Base-by-base conservation (phyloP, 805 yeast species). In the Candida nitratophila region DNA sequence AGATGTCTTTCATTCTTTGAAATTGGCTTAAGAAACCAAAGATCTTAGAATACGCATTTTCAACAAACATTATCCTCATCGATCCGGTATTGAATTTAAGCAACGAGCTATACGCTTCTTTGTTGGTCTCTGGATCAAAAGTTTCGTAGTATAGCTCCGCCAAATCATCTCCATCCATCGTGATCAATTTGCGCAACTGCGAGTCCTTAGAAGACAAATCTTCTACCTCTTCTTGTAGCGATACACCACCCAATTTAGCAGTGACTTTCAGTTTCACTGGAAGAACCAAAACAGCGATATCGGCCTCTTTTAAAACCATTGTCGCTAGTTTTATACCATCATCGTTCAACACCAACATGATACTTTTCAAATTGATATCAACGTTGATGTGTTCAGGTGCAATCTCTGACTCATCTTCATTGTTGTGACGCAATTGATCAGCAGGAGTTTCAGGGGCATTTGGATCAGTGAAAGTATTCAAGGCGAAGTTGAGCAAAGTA, bases 391-490 rank as follows among this genome's bases (percentile, higher is more conserved):
- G 84, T 52, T 83, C 86, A 0, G 95, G 93, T 0, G 89, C 74
- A 15, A 73, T 70, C 12, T 73, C 79, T 21, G 64, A 68, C 47
- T 75, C 76, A 32, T 72, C 65, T n/a, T 71, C 77, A 49, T 75
- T 75, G 53, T 83, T 83, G 53, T 84, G 90, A 44, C 82, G 77
- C 46, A 84, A 67, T 27, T 70, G 79, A 64, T 83, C 90, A 0
- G 89, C 83, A 1, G 87, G 86, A 1, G 79, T 66, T 37, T 77
- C 79, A 6, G 76, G 77, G 1, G 84, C 81, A 48, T 78, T 74
- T 0, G 96, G 96, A 61, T 83, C 83, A 0, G 96, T 84, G 59
- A 93, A 93, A 0, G 98, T 93, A 38, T 88, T 85, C 55, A 90
- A 67, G 2, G 85, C 70, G 59, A 83, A 93, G 59, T 89, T 91